Evolutionary conservation across 768 basidiomycete genomes (phyloP), one percentile per base, ranked within the genome.

Genomic region (Pholiota conissans): DNA sequence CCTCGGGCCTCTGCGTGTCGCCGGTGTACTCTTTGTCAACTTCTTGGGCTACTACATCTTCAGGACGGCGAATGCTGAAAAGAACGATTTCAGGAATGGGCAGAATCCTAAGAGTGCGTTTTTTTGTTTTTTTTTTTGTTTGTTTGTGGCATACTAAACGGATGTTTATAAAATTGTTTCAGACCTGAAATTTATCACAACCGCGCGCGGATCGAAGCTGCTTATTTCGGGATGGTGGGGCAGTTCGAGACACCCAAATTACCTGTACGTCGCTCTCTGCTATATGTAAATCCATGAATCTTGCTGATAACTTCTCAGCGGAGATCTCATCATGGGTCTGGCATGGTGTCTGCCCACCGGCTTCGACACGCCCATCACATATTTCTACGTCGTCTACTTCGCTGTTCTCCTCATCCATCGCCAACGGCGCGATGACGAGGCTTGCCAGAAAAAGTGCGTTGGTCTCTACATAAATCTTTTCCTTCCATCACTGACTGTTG

Each of bases 211-310:
- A 13, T 88, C 92, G 2, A 97, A 93, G 71, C 80, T 99, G 30
- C 81, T 99, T 26, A 96, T 87, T 27, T 92, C 91, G 3, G 97
- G 97, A 6, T 98, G 97, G 97, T 99, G 97, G 97, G 96, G 95
- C 8, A 73, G 82, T 49, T 95, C 91, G 0, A 83, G 92, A 37
- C 97, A 99, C 72, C 97, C 97, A 1, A 95, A 95, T 65, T 95
- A 95, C 72, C 68, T 93, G 89, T 89, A 61, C 55, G 84, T 73
- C 48, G 34, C 56, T 22, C 16, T 39, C 34, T 37, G 45, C 29
- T 34, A 7, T 22, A 16, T 2, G 29, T 32, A 1, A 13, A 49
- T n/a, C 7, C 28, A 29, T 29, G 9, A 30, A 30, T n/a, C 14
- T 22, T 29, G 13, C 48, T 49, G 29, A 49, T 28, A 9, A 24